Percentiles rank a stretch among this genome's conserved stretches.
These are phyloP conservation scores for Serendipita indica DNA, from an alignment of 768 basidiomycete species.

Conservation along the genomic window DNA sequence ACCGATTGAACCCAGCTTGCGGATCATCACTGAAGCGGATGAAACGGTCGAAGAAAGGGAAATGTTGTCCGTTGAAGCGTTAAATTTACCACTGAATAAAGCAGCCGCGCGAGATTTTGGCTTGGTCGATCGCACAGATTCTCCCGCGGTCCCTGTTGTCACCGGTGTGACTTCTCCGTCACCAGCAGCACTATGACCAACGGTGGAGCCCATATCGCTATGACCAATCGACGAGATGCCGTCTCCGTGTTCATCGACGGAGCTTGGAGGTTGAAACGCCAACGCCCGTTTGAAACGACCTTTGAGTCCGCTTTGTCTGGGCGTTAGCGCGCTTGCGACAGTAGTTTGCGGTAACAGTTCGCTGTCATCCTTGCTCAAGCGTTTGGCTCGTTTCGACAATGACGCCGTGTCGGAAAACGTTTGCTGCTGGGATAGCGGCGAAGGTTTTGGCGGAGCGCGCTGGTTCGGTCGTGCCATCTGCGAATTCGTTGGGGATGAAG, in stretches of 20 bases:
- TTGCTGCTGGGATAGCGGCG: constrained; percentile 53
- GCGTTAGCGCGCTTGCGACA: constrained; percentile 19
- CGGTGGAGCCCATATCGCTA: constrained; percentile 6
- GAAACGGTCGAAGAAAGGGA: constrained; percentile 89
- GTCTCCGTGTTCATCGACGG: constrained; percentile 45
- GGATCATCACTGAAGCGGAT: constrained; percentile 89
- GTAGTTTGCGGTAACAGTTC: constrained; percentile 12
- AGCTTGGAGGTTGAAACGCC: constrained; percentile 42
- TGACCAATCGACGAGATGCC: constrained; percentile 11
- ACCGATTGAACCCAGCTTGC: constrained; percentile 84
- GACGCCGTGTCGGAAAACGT: constrained; percentile 26
- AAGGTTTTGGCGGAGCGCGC: constrained; percentile 33
- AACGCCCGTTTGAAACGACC: constrained; percentile 60
- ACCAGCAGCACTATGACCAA: constrained; percentile 2
- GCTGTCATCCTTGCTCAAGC: constrained; percentile 17
- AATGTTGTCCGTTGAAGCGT: constrained; percentile 87
- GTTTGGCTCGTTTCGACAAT: constrained; percentile 22
- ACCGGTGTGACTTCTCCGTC: constrained; percentile 17
- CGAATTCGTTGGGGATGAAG: constrained; percentile 20
- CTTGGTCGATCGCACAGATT: constrained; percentile 27
- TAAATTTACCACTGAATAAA: constrained; percentile 77
- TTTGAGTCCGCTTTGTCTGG: constrained; percentile 58
- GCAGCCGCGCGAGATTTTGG: constrained; percentile 48
- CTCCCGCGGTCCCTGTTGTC: constrained; percentile 20
- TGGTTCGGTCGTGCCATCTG: constrained; percentile 20